Percentiles rank a stretch among this genome's conserved stretches.
Conservation (phyloP, 805 yeast genomes). For the Pichia californica region DNA sequence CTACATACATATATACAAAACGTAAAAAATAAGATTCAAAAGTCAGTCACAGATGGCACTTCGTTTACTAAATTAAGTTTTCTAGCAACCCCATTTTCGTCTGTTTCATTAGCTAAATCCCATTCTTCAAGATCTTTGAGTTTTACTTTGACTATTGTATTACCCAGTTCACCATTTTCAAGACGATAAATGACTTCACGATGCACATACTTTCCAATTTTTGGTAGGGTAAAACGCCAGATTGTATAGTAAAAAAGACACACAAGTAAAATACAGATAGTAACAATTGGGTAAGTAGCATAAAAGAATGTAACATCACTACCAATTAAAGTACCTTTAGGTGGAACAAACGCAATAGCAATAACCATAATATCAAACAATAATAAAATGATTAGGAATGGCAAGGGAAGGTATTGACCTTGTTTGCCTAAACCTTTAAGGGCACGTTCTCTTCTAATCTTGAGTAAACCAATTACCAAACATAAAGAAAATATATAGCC, state of each 20-base stretch:
- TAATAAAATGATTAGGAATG: slow-evolving; percentile 29
- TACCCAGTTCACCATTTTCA: slow-evolving; percentile 35
- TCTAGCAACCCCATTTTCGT: slow-evolving; percentile 10
- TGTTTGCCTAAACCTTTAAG: slow-evolving; percentile 28
- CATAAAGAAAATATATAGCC: slow-evolving; percentile 66
- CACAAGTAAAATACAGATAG: slow-evolving; percentile 29
- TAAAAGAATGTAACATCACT: slow-evolving; percentile 38
- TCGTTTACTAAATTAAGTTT: too few species aligned
- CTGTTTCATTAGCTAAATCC: slow-evolving; percentile 22
- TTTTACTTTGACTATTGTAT: slow-evolving; percentile 33
- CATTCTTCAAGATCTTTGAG: slow-evolving; percentile 28
- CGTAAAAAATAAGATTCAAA: too few species aligned
- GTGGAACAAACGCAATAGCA: slow-evolving; percentile 38
- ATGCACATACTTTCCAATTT: slow-evolving; percentile 28
- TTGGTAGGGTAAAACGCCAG: slow-evolving; percentile 34
- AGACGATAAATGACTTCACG: slow-evolving; percentile 27
- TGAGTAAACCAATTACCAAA: slow-evolving; percentile 57
- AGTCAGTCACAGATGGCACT: too few species aligned
- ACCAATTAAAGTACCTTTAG: slow-evolving; percentile 34
- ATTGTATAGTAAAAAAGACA: slow-evolving; percentile 32
- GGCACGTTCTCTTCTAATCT: slow-evolving; percentile 32
- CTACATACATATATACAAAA: too few species aligned
- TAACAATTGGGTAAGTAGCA: slow-evolving; percentile 35
- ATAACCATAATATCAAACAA: slow-evolving; percentile 34
- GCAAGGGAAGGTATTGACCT: slow-evolving; percentile 31